Base-by-base conservation (phyloP, 192 early-diverging fungal species). In the Podila epigama region DNA sequence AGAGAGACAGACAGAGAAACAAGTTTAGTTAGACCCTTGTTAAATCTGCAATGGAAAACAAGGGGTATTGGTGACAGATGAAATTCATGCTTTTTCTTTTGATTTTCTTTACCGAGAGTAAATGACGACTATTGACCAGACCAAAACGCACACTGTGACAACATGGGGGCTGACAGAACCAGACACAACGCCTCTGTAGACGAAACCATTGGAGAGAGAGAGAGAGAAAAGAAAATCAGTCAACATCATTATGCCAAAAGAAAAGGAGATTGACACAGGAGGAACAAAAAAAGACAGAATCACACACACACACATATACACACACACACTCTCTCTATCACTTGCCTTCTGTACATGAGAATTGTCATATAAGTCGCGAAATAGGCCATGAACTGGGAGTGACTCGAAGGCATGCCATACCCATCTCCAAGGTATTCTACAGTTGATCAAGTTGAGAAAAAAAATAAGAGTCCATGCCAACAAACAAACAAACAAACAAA, bases 341-440 rank as follows among this genome's bases (percentile, higher is more conserved):
- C 70, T 75, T 80, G 87, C 87, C 70, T 55, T 16, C 51, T 60
- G 35, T 82, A 73, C 27, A 85, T 61, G 39, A 92, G 85, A 9
- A 94, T 68, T 33, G 83, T 64, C 9, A 81, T 51, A 62, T 87
- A 93, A 0, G 80, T 80, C 7, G 89, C 83, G 79, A 93, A 95
- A 69, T 81, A 95, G 31, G 85, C 84, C 68, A 94, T 90, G 65
- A 94, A 93, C 67, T 95, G 92, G 11, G 92, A 79, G 70, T 95
- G 94, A 52, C 85, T 88, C 3, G 90, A 92, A 4, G 94, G 94
- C 94, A 95, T 95, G 2, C 92, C 94, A 79, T 95, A 94, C n/a
- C 91, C 91, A 29, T 82, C 79, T 2, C 90, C 89, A 18, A 92
- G 70, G 66, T 89, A 86, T 31, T 75, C 91, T 92, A 81, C 13